Evolutionary conservation across 2,329 filamentous ascomycete genomes (phyloP), one percentile per base, ranked within the genome.

Genomic region (Helminthosporium solani): DNA sequence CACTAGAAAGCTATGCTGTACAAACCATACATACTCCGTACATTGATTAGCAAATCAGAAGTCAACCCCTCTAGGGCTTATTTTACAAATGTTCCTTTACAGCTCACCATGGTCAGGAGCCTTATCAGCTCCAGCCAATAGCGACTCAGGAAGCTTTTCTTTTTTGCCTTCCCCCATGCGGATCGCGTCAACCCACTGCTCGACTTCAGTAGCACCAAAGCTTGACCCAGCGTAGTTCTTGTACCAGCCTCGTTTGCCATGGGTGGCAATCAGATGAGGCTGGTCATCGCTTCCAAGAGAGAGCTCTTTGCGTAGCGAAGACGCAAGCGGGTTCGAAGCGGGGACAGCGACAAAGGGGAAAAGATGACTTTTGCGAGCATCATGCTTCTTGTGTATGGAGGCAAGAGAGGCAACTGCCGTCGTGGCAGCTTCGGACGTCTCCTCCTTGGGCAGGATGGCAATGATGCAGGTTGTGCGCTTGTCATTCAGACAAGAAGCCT

Each of bases 111-210:
- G 63, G 15, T 57, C 50, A 6, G 54, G 58, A 11, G 12, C 20
- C 23, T 62, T 48, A 16, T 63, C 61, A 7, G 50, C 51, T 3
- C 52, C 50, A 5, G 64, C 58, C 8, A 77, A 53, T 28, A 77
- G 37, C 3, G 63, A 62, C 48, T 86, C 81, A 33, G 77, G 78
- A 14, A 91, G 65, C 58, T 82, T 88, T 60, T 84, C 79, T 78
- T 92, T 96, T 48, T 80, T 74, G 2, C 89, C 87, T 65, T 97
- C 92, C 42, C 91, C 89, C 77, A 99, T 80, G 30, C 90, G 85
- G 52, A 97, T 90, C n/a, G 82, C 79, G 63, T 99, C 94, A 48
- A 99, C 82, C 90, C 92, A 99, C 51, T 76, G 75, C 73, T 96
- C 89, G 23, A 99, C 75, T 20, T 78, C 80, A 43, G 80, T 75